Evolutionary conservation across 257 asterid species (phyloP).

Genomic region (Solanum neorickii): DNA sequence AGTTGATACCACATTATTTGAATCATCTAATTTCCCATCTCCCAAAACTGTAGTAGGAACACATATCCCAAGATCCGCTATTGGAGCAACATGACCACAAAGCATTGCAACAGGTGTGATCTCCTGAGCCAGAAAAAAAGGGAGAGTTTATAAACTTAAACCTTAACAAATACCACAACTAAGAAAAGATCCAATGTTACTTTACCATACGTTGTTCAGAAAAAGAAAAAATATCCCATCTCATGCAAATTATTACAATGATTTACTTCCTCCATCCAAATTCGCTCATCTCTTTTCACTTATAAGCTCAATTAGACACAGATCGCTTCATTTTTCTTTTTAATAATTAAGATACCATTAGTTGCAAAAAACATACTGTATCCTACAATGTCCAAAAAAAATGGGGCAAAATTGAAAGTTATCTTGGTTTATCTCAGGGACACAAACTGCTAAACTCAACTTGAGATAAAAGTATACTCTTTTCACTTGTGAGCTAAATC

Average conservation of each 20-base stretch:
- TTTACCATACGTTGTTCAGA: background rate
- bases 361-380: background rate
- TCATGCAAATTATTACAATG: background rate
- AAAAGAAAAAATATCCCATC: background rate
- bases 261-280: background rate
- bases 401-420: background rate
- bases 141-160: background rate
- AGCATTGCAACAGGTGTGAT: conserved; percentile 76
- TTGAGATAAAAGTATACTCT: background rate
- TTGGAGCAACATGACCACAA: conserved; percentile 84
- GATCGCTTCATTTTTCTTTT: background rate
- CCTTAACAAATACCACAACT: background rate
- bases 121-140: conserved; percentile 43
- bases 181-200: background rate
- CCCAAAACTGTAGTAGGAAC: conserved; percentile 55
- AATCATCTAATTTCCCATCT: conserved; percentile 23
- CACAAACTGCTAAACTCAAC: background rate
- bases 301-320: background rate
- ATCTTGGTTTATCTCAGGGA: background rate
- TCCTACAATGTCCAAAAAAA: background rate
- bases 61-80: conserved; percentile 75
- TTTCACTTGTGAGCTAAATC: background rate
- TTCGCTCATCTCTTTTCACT: background rate
- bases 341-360: background rate
- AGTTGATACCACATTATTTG: conserved; percentile 18